Evolutionary conservation across 176 grass and related monocot genomes (phyloP), one percentile per base, ranked within the genome.

Genomic region (Themeda triandra): DNA sequence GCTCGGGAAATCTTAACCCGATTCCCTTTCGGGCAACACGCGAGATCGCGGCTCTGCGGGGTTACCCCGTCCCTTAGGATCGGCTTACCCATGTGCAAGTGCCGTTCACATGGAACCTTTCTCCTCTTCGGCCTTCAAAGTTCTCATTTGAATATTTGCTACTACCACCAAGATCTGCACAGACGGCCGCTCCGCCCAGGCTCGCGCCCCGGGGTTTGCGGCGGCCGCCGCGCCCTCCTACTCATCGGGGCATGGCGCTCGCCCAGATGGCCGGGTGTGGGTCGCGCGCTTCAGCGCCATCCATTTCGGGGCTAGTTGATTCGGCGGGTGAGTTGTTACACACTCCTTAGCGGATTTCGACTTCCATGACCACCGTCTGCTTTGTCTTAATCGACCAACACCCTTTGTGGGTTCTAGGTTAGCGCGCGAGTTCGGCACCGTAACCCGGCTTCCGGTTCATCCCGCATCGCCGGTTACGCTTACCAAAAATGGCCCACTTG

Each of bases 401-500:
- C 85, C 85, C 85, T 91, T 86, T 69, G 66, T 69, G 33, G 66
- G 33, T 69, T 69, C 66, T 69, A 37, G 66, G 66, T 69, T 69
- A 69, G 66, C 66, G n/a, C n/a, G n/a, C n/a, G n/a, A n/a, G n/a
- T n/a, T n/a, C n/a, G n/a, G n/a, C n/a, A n/a, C n/a, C n/a, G n/a
- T n/a, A n/a, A n/a, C 84, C 79, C 73, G 64, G 80, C 84, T 86
- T 90, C 41, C 80, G 66, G 88, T 90, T 90, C 79, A 90, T 86
- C 88, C 79, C 56, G 79, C 88, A 91, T 91, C 89, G 80, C 89
- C 80, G 84, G 89, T 87, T 91, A 58, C 33, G 84, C 89, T 87
- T 91, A 91, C 84, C 74, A 91, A 91, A 87, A 91, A 91, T 91
- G 84, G 84, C 89, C 84, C 89, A 91, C 89, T 84, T 86, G 78